Base-by-base conservation (phyloP, 2,329 filamentous ascomycete genomes). In the Cladosporium sp. region DNA sequence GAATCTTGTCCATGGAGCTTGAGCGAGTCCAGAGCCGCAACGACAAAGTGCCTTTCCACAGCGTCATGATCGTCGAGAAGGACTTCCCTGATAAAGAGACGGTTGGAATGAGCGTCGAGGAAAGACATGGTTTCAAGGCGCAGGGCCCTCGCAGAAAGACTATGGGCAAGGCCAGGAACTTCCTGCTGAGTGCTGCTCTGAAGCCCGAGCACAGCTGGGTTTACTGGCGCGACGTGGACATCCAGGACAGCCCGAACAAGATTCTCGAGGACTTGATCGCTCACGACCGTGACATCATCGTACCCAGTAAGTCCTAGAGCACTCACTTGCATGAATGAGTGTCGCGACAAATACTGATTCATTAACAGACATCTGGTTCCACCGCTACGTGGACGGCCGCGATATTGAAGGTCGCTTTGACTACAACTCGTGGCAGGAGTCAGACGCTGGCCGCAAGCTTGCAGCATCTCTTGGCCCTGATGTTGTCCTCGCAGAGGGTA, bases 351-450 rank as follows among this genome's bases (percentile, higher is more conserved):
- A 46, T 23, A 61, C 71, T 74, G 58, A 74, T 67, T 16, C 11
- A 5, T 16, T 36, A 36, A 56, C 75, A 97, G 93, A 98, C 77
- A 89, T 99, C 71, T 98, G 94, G 94, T 98, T 97, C 80, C 94
- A 98, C 77, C 87, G 93, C 58, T 97, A 96, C 73, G 82, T 88
- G 76, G 83, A 86, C 70, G 86, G 94, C 70, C 74, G 77, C 60
- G 94, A 99, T 76, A 94, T 98, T 71, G 95, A 99, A 81, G 95
- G 95, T 69, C 89, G 92, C 85, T 99, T 98, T 76, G 95, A 99
- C 78, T 99, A 99, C 83, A 99, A 99, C 80, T 98, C 95, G 1
- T 99, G 95, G 95, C 87, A 96, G 72, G 95, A 99, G 81, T 94
- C 94, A 11, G 89, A 93, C 60, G 91, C 94, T 78, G 93, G 86